Evolutionary conservation across 2,329 filamentous ascomycete genomes (phyloP).

Genomic region (Aureobasidium sp.): DNA sequence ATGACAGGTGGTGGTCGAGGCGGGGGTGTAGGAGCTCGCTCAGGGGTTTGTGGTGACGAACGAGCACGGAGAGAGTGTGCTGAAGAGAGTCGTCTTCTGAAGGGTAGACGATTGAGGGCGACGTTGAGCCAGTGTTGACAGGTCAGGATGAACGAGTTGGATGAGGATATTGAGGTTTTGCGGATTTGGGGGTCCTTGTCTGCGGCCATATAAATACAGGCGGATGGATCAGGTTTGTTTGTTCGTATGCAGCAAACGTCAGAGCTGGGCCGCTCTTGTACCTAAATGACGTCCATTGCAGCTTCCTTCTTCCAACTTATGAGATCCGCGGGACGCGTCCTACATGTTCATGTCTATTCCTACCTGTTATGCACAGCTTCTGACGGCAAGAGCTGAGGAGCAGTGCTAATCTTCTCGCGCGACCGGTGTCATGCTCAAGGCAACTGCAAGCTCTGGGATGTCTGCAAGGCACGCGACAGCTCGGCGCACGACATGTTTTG

Average conservation of each 20-base stretch:
- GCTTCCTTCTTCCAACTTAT: not conserved
- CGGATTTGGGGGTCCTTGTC: not conserved
- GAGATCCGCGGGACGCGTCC: not conserved
- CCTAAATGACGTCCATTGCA: conserved; percentile 6
- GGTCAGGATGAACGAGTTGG: not conserved
- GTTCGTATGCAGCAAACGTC: not conserved
- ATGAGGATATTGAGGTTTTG: not conserved
- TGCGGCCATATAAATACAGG: not conserved
- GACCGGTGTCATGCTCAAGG: too few relatives aligned
- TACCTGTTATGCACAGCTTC: not conserved
- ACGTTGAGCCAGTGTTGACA: not conserved
- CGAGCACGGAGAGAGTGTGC: not conserved
- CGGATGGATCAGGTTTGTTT: not conserved
- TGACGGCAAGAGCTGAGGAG: too few relatives aligned
- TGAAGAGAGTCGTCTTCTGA: not conserved
- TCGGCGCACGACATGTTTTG: not conserved
- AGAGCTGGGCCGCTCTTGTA: not conserved
- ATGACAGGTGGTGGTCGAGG: not conserved
- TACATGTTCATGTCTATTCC: not conserved
- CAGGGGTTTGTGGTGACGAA: not conserved
- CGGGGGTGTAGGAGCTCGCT: not conserved
- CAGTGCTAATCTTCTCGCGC: too few relatives aligned
- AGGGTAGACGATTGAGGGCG: not conserved
- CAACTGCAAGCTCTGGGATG: not conserved
- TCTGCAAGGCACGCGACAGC: not conserved